phyloP scores from a whole-genome alignment of 768 basidiomycete species.

The Cystofilobasidium bisporidii region DNA sequence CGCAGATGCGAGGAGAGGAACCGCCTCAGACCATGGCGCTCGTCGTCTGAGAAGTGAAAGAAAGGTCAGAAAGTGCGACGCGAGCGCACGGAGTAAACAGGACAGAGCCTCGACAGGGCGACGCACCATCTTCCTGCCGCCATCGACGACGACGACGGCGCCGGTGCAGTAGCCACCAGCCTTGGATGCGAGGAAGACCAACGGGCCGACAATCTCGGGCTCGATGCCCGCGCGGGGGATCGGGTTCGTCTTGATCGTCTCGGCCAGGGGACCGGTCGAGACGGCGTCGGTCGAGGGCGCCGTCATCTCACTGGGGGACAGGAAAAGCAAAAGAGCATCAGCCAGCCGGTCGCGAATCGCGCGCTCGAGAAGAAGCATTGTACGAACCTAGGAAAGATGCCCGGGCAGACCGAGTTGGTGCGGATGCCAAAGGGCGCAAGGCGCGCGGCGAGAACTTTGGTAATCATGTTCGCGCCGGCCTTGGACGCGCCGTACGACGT shows the following conservation, averaged over 20 bases:
- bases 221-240: not conserved
- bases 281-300: not conserved
- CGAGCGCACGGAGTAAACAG: too few relatives aligned
- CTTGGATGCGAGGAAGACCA: not conserved
- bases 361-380: too few relatives aligned
- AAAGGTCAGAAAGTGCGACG: too few relatives aligned
- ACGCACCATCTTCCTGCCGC: constrained; percentile 17
- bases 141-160: constrained; percentile 13
- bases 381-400: constrained; percentile 16
- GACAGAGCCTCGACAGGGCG: too few relatives aligned
- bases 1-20: too few relatives aligned
- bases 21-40: too few relatives aligned
- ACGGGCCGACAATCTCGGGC: constrained; percentile 19
- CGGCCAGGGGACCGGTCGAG: not conserved
- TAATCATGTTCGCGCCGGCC: constrained; percentile 26
- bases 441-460: constrained; percentile 30
- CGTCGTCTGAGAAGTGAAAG: too few relatives aligned
- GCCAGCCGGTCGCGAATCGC: too few relatives aligned
- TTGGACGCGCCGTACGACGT: constrained; percentile 17
- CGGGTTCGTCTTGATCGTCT: not conserved
- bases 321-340: too few relatives aligned
- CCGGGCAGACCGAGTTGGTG: constrained; percentile 31
- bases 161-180: constrained; percentile 17
- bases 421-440: constrained; percentile 30
- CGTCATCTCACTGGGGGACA: not conserved